Evolutionary conservation across 2,329 filamentous ascomycete genomes (phyloP).

Genomic region (Fusarium ramigenum): DNA sequence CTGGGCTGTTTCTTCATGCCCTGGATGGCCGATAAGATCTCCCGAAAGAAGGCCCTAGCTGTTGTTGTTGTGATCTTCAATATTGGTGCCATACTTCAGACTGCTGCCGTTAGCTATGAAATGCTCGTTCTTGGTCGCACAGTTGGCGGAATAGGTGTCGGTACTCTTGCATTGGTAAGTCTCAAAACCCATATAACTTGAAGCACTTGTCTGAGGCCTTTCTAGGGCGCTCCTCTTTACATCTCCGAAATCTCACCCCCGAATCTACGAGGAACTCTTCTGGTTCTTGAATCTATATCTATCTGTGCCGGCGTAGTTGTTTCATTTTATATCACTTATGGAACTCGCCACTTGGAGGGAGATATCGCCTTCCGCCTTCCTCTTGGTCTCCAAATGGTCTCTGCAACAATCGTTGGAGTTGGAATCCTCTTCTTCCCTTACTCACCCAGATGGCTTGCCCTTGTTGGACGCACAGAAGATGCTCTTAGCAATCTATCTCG

Average conservation of each 20-base stretch:
- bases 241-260: constrained; percentile 61
- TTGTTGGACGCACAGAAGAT: constrained; percentile 72
- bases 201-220: neutral
- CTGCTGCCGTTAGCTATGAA: constrained; percentile 27
- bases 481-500: constrained; percentile 64
- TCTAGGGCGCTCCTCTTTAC: constrained; percentile 51
- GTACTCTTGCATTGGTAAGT: constrained; percentile 52
- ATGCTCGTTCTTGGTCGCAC: constrained; percentile 38
- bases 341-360: constrained; percentile 46
- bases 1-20: constrained; percentile 48
- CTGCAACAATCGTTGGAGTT: constrained; percentile 44
- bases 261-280: constrained; percentile 58
- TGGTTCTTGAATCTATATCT: constrained; percentile 58
- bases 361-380: constrained; percentile 46
- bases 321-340: constrained; percentile 64
- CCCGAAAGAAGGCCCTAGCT: constrained; percentile 39
- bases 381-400: constrained; percentile 59
- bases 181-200: constrained; percentile 24
- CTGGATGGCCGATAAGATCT: constrained; percentile 37
- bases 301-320: constrained; percentile 53
- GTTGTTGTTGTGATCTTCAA: constrained; percentile 38
- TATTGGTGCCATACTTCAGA: constrained; percentile 38
- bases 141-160: constrained; percentile 55
- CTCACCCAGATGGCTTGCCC: constrained; percentile 73
- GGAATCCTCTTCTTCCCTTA: neutral